phyloP scores from a whole-genome alignment of 2,329 filamentous ascomycete genomes.

The Diaporthe helianthi region DNA sequence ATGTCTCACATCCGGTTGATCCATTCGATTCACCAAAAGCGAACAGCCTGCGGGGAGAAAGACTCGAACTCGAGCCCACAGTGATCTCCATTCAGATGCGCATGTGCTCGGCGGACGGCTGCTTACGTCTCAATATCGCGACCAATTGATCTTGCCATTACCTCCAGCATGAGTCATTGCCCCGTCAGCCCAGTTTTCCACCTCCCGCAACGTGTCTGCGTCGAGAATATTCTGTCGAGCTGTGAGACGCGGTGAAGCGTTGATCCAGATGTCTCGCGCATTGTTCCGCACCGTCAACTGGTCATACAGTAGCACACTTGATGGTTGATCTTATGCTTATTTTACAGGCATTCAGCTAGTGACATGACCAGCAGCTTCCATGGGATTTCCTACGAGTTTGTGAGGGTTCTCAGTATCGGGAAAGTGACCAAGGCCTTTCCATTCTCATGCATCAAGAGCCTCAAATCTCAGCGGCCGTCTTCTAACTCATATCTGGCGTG shows the following conservation, averaged over 20 bases:
- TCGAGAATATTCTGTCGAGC: conserved; percentile 12
- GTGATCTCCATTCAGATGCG: conserved; percentile 3
- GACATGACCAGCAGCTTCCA: too few species aligned
- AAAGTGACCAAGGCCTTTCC: too few species aligned
- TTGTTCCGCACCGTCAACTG: too few species aligned
- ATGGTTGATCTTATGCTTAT: too few species aligned
- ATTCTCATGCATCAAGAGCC: too few species aligned
- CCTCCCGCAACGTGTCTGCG: conserved; percentile 2
- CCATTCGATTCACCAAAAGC: not conserved
- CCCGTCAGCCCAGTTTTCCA: not conserved
- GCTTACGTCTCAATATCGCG: not conserved
- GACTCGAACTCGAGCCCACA: not conserved
- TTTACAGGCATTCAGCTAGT: too few species aligned
- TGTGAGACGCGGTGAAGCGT: conserved; percentile 20
- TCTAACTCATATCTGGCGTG: too few species aligned
- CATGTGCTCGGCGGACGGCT: not conserved
- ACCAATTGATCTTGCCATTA: not conserved
- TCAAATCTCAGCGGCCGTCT: too few species aligned
- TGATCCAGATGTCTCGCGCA: too few species aligned
- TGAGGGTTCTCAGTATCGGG: too few species aligned
- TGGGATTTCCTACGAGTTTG: too few species aligned
- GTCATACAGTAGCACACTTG: too few species aligned
- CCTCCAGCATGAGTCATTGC: conserved; percentile 1
- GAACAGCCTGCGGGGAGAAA: not conserved
- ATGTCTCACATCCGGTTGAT: not conserved